phyloP scores from a whole-genome alignment of 805 yeast species.

The Starmerella stigmatis region DNA sequence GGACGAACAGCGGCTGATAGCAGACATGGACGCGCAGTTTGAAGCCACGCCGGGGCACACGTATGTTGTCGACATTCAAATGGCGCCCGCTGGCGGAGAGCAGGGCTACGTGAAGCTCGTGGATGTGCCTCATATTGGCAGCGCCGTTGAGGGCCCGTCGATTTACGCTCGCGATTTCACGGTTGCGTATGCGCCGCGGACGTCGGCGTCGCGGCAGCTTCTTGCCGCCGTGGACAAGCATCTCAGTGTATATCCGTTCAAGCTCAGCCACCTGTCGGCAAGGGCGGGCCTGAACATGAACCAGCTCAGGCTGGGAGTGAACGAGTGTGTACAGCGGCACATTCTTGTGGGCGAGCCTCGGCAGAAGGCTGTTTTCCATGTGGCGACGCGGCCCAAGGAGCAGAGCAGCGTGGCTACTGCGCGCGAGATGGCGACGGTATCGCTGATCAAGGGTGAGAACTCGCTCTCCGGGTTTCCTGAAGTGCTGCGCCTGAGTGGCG shows the following conservation, averaged over 20 bases:
- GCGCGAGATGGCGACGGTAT: constrained; percentile 69
- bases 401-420: constrained; percentile 57
- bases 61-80: constrained; percentile 68
- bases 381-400: constrained; percentile 39
- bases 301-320: constrained; percentile 60
- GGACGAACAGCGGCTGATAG: constrained; percentile 16
- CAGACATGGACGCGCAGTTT: constrained; percentile 47
- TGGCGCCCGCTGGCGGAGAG: constrained; percentile 49
- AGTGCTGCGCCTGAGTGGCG: constrained; percentile 72
- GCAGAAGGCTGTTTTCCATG: constrained; percentile 60
- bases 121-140: constrained; percentile 28
- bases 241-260: constrained; percentile 84
- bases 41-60: constrained; percentile 71
- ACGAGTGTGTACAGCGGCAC: constrained; percentile 71
- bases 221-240: constrained; percentile 55
- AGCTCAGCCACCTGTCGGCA: constrained; percentile 57
- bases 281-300: constrained; percentile 46
- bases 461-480: constrained; percentile 39
- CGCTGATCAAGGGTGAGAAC: constrained; percentile 38
- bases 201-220: constrained; percentile 62
- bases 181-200: constrained; percentile 63
- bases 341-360: constrained; percentile 66
- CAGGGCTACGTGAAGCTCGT: constrained; percentile 25
- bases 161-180: constrained; percentile 79
- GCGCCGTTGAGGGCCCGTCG: constrained; percentile 34